Percentiles rank a stretch among this genome's conserved stretches.
These are phyloP conservation scores for Phycomyces nitens DNA, from an alignment of 192 early-diverging fungal species.

Conservation along the genomic window DNA sequence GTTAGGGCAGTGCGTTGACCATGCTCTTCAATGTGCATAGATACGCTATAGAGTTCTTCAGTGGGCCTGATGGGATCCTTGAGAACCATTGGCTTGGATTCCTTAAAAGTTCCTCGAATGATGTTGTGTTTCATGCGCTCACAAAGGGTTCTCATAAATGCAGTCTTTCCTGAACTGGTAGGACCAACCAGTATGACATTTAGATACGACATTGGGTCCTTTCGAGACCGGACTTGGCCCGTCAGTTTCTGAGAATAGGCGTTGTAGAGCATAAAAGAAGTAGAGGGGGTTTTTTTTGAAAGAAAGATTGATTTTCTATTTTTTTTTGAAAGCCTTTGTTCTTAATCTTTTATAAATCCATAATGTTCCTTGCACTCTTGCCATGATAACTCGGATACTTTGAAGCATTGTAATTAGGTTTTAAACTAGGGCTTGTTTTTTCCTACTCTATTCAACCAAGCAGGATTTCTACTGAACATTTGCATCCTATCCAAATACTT, in stretches of 20 bases:
- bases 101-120: slow-evolving; percentile 9
- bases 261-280: slow-evolving; percentile 7
- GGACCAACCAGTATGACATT: slow-evolving; percentile 68
- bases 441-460: too few relatives aligned
- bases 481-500: too few relatives aligned
- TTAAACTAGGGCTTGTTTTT: too few relatives aligned
- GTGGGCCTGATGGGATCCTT: slow-evolving; percentile 55
- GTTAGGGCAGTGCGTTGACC: slow-evolving; percentile 79
- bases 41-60: slow-evolving; percentile 57
- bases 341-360: too few relatives aligned
- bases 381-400: too few relatives aligned
- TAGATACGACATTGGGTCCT: slow-evolving; percentile 41
- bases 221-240: slow-evolving; percentile 24
- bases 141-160: slow-evolving; percentile 84
- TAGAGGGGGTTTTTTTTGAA: not conserved
- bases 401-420: too few relatives aligned
- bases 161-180: slow-evolving; percentile 84
- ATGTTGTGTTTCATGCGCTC: slow-evolving; percentile 39
- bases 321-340: too few relatives aligned
- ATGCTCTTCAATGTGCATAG: slow-evolving; percentile 79
- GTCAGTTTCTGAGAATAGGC: slow-evolving; percentile 7
- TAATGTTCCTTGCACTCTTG: too few relatives aligned
- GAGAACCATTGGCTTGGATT: slow-evolving; percentile 17
- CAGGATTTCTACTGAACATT: too few relatives aligned
- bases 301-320: too few relatives aligned